Conservation (phyloP, 192 early-diverging fungal genomes). For the Coemansia erecta region DNA sequence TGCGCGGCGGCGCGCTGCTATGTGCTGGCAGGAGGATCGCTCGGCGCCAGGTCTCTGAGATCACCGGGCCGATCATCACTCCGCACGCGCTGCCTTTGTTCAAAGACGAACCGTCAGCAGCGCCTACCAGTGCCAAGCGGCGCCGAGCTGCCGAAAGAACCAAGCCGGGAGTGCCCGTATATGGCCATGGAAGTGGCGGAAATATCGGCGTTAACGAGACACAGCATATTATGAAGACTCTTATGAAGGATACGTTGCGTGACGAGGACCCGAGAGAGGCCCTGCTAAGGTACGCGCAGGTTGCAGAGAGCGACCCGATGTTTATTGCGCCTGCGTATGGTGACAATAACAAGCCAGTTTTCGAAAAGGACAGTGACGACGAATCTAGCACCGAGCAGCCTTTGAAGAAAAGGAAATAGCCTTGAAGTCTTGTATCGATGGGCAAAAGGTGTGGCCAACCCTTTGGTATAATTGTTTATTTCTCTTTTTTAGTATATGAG, state of each 20-base stretch:
- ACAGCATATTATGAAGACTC: slow-evolving; percentile 80
- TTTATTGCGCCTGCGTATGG: slow-evolving; percentile 84
- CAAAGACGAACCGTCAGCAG: slow-evolving; percentile 63
- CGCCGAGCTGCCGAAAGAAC: slow-evolving; percentile 66
- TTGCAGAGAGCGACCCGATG: slow-evolving; percentile 76
- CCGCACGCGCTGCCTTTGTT: slow-evolving; percentile 90
- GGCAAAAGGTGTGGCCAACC: background rate
- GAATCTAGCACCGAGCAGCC: too few species aligned
- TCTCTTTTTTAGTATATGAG: slow-evolving; percentile 2
- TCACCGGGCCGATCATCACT: slow-evolving; percentile 69
- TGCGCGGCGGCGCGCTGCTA: slow-evolving; percentile 69
- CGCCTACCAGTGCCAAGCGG: slow-evolving; percentile 61
- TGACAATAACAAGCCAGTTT: slow-evolving; percentile 72
- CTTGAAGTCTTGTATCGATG: background rate
- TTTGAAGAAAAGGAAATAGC: slow-evolving; percentile 20
- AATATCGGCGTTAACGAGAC: slow-evolving; percentile 79
- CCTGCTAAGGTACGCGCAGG: slow-evolving; percentile 79
- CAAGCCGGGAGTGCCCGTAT: slow-evolving; percentile 68
- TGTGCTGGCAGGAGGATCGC: slow-evolving; percentile 56
- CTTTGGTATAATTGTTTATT: background rate
- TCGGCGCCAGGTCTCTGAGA: background rate
- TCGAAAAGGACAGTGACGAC: slow-evolving; percentile 43
- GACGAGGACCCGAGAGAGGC: slow-evolving; percentile 94
- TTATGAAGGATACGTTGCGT: slow-evolving; percentile 69
- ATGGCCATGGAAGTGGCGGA: slow-evolving; percentile 82